phyloP scores from a whole-genome alignment of 768 basidiomycete genomes.

The Albatrellus ellisii region DNA sequence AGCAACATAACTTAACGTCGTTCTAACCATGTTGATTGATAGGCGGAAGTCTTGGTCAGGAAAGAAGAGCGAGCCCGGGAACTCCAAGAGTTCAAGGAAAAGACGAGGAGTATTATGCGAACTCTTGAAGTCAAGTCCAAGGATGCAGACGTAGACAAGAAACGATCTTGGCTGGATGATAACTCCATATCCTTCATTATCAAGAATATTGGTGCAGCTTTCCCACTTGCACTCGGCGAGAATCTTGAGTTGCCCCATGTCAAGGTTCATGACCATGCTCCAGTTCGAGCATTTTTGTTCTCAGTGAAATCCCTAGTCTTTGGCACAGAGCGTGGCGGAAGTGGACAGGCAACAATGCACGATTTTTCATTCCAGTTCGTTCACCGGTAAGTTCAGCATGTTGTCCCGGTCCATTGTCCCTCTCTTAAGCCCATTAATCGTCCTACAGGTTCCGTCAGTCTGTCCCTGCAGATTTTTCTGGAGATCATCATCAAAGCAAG shows the following conservation, averaged over 20 bases:
- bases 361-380: constrained; percentile 82
- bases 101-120: constrained; percentile 56
- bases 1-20: constrained; percentile 1
- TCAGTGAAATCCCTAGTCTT: constrained; percentile 70
- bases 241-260: constrained; percentile 37
- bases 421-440: constrained; percentile 1
- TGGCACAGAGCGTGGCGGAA: constrained; percentile 59
- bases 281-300: constrained; percentile 75
- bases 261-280: constrained; percentile 25
- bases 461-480: constrained; percentile 52
- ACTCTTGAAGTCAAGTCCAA: constrained; percentile 58
- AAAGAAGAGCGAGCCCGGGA: constrained; percentile 68
- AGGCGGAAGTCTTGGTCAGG: constrained; percentile 66
- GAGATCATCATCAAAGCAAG: constrained; percentile 49
- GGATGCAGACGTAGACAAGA: constrained; percentile 21
- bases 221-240: constrained; percentile 62
- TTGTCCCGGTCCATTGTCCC: neutral
- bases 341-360: constrained; percentile 60
- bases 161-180: constrained; percentile 40
- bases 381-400: constrained; percentile 35
- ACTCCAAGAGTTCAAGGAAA: constrained; percentile 73
- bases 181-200: constrained; percentile 43
- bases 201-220: constrained; percentile 74
- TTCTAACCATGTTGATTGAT: constrained; percentile 11
- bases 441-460: constrained; percentile 67